phyloP scores from a whole-genome alignment of 129 eudicot genomes.

The carrot (Daucus carota) region DNA sequence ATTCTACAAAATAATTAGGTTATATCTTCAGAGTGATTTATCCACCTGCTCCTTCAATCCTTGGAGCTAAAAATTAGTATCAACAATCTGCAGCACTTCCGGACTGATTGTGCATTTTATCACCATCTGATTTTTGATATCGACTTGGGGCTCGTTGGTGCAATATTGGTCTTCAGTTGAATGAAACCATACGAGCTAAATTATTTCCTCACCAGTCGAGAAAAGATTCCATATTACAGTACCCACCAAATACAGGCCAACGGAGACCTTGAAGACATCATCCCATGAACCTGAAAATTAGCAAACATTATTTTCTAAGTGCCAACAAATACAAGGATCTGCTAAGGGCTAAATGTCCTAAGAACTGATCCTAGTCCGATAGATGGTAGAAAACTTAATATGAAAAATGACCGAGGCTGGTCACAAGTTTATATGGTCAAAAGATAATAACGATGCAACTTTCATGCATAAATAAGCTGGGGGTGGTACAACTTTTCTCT shows the following conservation, averaged over 20 bases:
- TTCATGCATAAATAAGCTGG: background rate
- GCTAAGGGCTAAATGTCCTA: background rate
- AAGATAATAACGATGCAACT: no score
- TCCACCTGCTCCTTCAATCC: background rate
- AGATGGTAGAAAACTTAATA: background rate
- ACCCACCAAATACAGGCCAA: slow-evolving; percentile 81
- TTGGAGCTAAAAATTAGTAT: background rate
- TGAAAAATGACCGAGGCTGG: background rate
- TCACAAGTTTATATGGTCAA: background rate
- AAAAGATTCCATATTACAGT: slow-evolving; percentile 91
- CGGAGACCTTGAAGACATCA: slow-evolving; percentile 79
- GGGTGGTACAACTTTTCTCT: background rate
- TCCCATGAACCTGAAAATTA: slow-evolving; percentile 86
- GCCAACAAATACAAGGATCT: background rate
- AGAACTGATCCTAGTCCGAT: background rate
- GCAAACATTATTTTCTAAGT: background rate
- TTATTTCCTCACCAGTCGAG: slow-evolving; percentile 82
- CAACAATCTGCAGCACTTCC: background rate
- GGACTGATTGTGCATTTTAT: background rate
- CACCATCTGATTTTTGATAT: background rate
- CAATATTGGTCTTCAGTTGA: background rate
- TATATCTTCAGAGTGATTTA: background rate
- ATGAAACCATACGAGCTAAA: slow-evolving; percentile 12
- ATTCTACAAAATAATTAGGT: background rate
- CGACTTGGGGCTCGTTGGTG: background rate